These are phyloP conservation scores for Pseudodiploospora longispora DNA, from an alignment of 2,329 filamentous ascomycete genomes.

Conservation along the genomic window DNA sequence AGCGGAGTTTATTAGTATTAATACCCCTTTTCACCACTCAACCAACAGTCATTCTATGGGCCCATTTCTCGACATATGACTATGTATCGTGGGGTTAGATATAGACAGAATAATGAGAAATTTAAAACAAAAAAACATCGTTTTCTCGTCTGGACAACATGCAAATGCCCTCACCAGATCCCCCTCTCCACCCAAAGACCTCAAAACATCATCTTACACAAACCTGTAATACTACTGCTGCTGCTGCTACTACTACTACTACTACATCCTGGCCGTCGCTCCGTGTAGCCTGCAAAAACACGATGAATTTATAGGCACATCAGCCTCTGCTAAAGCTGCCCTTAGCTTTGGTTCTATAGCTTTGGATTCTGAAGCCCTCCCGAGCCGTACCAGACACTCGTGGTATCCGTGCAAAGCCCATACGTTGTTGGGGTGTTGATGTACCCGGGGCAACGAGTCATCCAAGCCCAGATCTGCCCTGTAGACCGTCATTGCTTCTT, in stretches of 20 bases:
- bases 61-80: no score
- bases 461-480: constrained; percentile 53
- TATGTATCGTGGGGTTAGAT: no score
- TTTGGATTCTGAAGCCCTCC: constrained; percentile 31
- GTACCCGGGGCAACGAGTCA: constrained; percentile 52
- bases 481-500: constrained; percentile 50
- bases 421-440: constrained; percentile 64
- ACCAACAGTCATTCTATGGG: no score
- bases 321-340: constrained; percentile 45
- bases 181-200: not conserved
- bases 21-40: no score
- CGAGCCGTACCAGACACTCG: constrained; percentile 53
- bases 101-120: no score
- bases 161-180: no score
- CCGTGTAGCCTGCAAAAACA: constrained; percentile 18
- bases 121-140: no score
- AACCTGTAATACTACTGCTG: no score
- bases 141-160: no score
- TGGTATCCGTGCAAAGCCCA: constrained; percentile 69
- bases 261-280: constrained; percentile 13
- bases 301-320: constrained; percentile 43
- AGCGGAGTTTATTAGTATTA: no score
- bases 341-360: constrained; percentile 35
- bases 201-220: not conserved
- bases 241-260: not conserved